Percentiles rank a stretch among this genome's conserved stretches.
Evolutionary conservation across 495 filamentous ascomycete genomes (phyloP).

Genomic region (Corynascus novoguineensis): DNA sequence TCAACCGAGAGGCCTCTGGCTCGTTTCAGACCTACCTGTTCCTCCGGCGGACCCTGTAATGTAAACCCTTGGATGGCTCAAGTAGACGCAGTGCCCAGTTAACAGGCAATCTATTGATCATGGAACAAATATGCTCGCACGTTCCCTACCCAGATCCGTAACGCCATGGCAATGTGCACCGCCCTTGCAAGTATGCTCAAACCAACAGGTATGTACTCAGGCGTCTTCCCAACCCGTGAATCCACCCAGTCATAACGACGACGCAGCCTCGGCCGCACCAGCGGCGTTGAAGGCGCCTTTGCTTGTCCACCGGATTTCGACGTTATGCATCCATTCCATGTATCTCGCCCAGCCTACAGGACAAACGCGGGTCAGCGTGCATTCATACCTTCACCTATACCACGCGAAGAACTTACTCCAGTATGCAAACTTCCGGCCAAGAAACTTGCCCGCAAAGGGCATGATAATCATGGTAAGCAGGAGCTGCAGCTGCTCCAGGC

Average conservation of each 20-base stretch:
- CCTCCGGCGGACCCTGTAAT: not conserved
- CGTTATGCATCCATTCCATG: conserved; percentile 54
- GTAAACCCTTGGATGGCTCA: not conserved
- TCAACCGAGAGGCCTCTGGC: not conserved
- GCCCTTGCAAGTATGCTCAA: not conserved
- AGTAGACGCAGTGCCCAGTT: not conserved
- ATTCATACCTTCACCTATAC: not conserved
- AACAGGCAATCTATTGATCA: not conserved
- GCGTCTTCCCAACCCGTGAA: conserved; percentile 18
- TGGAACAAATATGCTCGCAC: conserved; percentile 1
- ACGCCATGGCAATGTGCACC: conserved; percentile 11
- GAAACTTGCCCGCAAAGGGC: conserved; percentile 86
- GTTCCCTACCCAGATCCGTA: conserved; percentile 2
- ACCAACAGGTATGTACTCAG: conserved; percentile 15
- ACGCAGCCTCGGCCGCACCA: conserved; percentile 65
- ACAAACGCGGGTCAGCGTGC: conserved; percentile 15
- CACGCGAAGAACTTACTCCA: conserved; percentile 64
- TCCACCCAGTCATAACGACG: conserved; percentile 52
- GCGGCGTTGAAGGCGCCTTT: conserved; percentile 56
- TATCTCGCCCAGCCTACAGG: conserved; percentile 49
- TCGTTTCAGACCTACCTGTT: not conserved
- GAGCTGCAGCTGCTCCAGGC: conserved; percentile 86
- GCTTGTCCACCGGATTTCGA: conserved; percentile 49
- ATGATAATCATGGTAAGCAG: conserved; percentile 89
- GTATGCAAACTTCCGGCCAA: conserved; percentile 90